Evolutionary conservation across 148 eudicot species (phyloP).

Genomic region (Dysphania ambrosioides): DNA sequence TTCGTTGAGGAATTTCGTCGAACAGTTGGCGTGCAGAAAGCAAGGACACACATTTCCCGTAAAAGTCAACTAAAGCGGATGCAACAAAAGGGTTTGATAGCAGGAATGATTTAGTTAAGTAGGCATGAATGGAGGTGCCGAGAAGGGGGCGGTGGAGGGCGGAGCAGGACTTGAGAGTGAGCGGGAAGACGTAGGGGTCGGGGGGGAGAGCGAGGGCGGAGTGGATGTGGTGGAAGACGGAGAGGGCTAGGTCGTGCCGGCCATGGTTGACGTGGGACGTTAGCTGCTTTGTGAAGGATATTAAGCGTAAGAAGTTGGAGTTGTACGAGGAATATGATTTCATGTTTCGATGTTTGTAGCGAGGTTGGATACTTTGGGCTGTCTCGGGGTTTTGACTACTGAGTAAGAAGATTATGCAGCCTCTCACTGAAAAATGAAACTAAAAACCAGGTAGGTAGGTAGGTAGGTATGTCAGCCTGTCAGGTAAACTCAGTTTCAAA

Average conservation of each 20-base stretch:
- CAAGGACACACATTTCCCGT: conserved; percentile 44
- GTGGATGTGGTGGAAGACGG: conserved; percentile 46
- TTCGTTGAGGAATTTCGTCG: conserved; percentile 42
- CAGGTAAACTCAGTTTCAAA: too few species aligned
- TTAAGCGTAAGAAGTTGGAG: conserved; percentile 40
- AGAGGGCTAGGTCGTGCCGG: conserved; percentile 41
- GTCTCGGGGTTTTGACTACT: too few species aligned
- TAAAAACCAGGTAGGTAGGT: too few species aligned
- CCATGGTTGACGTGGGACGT: conserved; percentile 44
- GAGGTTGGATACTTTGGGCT: too few species aligned
- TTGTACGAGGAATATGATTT: conserved; percentile 17
- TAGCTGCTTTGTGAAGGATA: conserved; percentile 39
- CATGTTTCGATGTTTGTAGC: too few species aligned
- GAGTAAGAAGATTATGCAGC: too few species aligned
- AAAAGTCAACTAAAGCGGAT: conserved; percentile 42
- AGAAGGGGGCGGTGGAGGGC: conserved; percentile 30
- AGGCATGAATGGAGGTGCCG: conserved; percentile 41
- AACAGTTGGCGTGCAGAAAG: conserved; percentile 37
- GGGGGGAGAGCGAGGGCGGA: conserved; percentile 32
- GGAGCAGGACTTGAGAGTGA: conserved; percentile 49
- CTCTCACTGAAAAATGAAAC: too few species aligned
- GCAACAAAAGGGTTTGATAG: conserved; percentile 48
- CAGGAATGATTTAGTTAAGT: conserved; percentile 31
- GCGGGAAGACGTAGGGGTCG: conserved; percentile 53
- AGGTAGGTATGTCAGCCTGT: too few species aligned